Evolutionary conservation across 2,329 filamentous ascomycete genomes (phyloP).

Genomic region (Didymella sp.): DNA sequence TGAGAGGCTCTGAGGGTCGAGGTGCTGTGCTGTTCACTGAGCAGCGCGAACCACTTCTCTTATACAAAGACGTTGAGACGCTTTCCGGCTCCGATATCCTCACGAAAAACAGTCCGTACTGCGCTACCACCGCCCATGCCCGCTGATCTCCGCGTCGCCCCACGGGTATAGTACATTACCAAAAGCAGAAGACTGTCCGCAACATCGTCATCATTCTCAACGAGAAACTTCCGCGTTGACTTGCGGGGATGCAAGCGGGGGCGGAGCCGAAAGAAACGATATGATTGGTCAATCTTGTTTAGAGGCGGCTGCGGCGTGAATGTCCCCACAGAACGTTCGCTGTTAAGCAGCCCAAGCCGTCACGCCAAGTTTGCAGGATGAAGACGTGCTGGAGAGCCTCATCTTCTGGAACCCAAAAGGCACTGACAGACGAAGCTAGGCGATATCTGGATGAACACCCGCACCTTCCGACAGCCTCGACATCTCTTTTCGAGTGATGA

Average conservation of each 20-base stretch:
- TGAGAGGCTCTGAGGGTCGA: not conserved
- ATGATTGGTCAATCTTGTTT: not conserved
- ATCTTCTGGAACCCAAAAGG: not conserved
- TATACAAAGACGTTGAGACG: slow-evolving; percentile 5
- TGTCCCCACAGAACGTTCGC: slow-evolving; percentile 7
- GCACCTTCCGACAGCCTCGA: slow-evolving; percentile 7
- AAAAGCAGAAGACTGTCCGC: slow-evolving; percentile 15
- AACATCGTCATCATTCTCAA: slow-evolving; percentile 8
- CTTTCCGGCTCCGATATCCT: not conserved
- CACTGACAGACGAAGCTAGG: not conserved
- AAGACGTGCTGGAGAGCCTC: slow-evolving; percentile 5
- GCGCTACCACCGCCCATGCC: not conserved
- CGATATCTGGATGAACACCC: slow-evolving; percentile 2
- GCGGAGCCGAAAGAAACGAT: slow-evolving; percentile 1
- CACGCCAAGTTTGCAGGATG: not conserved
- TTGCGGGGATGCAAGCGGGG: slow-evolving; percentile 17
- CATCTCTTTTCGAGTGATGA: not conserved
- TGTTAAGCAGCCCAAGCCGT: slow-evolving; percentile 8
- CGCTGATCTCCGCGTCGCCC: not conserved
- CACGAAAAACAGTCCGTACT: not conserved
- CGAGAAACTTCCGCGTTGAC: slow-evolving; percentile 16
- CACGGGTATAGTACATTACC: not conserved
- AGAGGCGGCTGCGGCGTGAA: slow-evolving; percentile 11
- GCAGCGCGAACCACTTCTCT: slow-evolving; percentile 2
- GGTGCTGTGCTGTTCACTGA: slow-evolving; percentile 1